phyloP scores from a whole-genome alignment of 208 protist species.

The Trypanosoma grayi region DNA sequence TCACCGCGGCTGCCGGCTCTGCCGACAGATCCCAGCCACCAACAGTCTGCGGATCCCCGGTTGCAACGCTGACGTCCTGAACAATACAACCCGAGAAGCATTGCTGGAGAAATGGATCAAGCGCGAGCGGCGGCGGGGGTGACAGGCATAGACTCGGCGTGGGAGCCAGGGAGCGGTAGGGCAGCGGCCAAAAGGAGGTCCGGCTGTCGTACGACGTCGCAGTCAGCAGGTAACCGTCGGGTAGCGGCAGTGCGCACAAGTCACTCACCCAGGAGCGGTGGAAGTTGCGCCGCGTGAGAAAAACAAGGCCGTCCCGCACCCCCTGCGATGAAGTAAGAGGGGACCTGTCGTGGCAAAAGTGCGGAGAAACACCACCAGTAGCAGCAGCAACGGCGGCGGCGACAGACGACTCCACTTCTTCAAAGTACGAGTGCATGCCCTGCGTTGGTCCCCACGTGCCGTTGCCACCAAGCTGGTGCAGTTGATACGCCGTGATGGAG shows the following conservation, averaged over 20 bases:
- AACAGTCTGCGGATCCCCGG: not conserved
- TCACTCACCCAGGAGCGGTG: constrained; percentile 77
- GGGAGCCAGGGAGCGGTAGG: constrained; percentile 17
- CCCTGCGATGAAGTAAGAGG: too few relatives aligned
- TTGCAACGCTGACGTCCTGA: constrained; percentile 6
- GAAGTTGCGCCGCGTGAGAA: constrained; percentile 30
- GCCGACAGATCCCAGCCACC: constrained; percentile 18
- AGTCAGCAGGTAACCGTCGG: constrained; percentile 44
- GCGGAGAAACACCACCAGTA: not conserved
- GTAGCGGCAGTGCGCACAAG: constrained; percentile 44
- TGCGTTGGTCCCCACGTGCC: not conserved
- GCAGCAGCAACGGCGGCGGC: too few relatives aligned
- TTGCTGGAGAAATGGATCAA: constrained; percentile 8
- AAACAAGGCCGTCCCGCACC: not conserved
- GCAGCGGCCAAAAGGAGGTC: constrained; percentile 79
- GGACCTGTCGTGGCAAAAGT: too few relatives aligned
- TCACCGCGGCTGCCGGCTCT: constrained; percentile 38
- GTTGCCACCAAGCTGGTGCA: constrained; percentile 13
- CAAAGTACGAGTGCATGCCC: not conserved
- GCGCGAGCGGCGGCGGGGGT: not conserved
- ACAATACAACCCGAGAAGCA: constrained; percentile 3
- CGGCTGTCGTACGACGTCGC: constrained; percentile 71
- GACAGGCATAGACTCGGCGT: not conserved
- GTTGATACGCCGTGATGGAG: constrained; percentile 66
- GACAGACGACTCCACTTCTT: not conserved